Evolutionary conservation across 345 rosid species (phyloP).

Genomic region (Syzygium jambos): DNA sequence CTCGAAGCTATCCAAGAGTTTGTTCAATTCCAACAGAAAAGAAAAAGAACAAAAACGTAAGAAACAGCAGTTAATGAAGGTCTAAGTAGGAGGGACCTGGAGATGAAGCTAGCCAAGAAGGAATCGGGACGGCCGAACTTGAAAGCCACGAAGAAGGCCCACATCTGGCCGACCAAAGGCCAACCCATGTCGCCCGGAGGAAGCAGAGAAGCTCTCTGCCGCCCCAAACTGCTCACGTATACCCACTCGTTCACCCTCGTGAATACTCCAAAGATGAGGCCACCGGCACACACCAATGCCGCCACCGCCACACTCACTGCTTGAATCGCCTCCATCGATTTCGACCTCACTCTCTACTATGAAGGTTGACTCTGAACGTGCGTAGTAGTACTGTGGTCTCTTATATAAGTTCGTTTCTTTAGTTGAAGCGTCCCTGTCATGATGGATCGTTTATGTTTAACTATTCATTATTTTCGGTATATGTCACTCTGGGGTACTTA

Average conservation of each 20-base stretch:
- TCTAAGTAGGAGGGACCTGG: constrained; percentile 21
- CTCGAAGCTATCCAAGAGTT: background rate
- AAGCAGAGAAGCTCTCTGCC: constrained; percentile 8
- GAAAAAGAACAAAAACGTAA: background rate
- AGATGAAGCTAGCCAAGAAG: constrained; percentile 26
- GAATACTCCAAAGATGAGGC: background rate
- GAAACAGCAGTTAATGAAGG: background rate
- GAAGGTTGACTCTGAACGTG: background rate
- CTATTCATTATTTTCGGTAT: background rate
- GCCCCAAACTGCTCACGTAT: background rate
- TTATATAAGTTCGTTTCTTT: background rate
- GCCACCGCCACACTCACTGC: background rate
- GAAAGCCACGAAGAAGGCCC: constrained; percentile 76
- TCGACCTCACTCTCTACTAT: background rate
- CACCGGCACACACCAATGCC: background rate
- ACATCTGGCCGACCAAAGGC: constrained; percentile 85
- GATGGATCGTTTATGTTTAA: background rate
- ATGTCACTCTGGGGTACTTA: background rate
- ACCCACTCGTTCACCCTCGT: background rate
- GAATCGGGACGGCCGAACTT: constrained; percentile 61
- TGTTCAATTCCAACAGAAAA: background rate
- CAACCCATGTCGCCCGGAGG: constrained; percentile 87
- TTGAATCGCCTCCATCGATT: background rate
- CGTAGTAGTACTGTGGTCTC: background rate
- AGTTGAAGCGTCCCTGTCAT: background rate